A percentile compares a stretch with the other conserved stretches of the same genome.
These are phyloP conservation scores for Colletotrichum horii DNA, from an alignment of 2,329 filamentous ascomycete genomes.

Conservation along the genomic window DNA sequence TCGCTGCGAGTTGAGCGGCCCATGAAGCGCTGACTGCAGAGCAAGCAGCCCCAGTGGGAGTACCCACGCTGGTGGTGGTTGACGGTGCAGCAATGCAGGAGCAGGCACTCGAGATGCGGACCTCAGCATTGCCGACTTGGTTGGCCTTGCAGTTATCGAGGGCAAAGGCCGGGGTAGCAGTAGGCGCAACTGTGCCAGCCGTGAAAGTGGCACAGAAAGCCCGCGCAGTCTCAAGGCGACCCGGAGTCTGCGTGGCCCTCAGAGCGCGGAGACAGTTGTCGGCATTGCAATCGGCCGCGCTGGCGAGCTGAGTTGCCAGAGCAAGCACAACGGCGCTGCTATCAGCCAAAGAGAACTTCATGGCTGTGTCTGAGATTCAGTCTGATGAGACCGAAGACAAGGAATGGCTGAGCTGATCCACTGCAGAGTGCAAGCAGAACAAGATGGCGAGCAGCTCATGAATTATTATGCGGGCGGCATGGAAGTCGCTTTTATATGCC, in stretches of 20 bases:
- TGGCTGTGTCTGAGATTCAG: background rate
- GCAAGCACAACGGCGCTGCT: background rate
- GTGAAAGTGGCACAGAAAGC: conserved; percentile 30
- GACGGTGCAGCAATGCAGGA: background rate
- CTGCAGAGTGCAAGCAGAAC: background rate
- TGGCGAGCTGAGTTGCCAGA: background rate
- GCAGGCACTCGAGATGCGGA: background rate
- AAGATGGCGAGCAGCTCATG: background rate
- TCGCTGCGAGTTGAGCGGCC: background rate
- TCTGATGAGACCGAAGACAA: background rate
- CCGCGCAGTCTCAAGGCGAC: conserved; percentile 31
- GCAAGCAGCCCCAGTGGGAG: background rate
- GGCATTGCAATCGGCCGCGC: conserved; percentile 27
- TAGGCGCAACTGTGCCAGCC: background rate
- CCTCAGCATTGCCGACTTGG: background rate
- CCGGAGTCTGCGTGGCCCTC: conserved; percentile 34
- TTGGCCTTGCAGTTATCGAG: background rate
- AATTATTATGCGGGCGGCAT: background rate
- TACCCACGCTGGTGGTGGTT: background rate
- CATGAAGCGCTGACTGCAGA: background rate
- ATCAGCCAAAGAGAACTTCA: background rate
- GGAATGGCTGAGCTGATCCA: background rate
- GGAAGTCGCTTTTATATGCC: background rate
- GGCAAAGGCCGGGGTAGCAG: background rate
- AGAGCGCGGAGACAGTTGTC: conserved; percentile 41